Conservation (phyloP, 2,329 filamentous ascomycete species). For the Trichoderma afroharzianum region DNA sequence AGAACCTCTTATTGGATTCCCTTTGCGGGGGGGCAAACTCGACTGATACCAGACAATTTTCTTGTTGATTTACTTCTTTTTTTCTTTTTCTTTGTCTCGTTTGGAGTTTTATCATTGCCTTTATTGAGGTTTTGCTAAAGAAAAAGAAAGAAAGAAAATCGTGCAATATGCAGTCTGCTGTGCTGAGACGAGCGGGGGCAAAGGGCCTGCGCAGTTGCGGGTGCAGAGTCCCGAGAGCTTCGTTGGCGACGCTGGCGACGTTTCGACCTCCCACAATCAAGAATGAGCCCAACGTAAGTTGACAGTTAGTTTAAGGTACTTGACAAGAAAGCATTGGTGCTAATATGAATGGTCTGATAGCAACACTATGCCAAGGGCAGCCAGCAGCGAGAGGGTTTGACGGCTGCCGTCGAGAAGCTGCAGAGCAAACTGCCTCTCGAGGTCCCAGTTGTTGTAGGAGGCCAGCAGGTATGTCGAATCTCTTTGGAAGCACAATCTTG, state of each 20-base stretch:
- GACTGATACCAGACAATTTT: not conserved
- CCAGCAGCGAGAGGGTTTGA: constrained; percentile 70
- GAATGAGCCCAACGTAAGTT: constrained; percentile 92
- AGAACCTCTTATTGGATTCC: not conserved
- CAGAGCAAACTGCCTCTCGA: constrained; percentile 68
- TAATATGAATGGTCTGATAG: constrained; percentile 43
- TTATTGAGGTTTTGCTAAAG: not conserved
- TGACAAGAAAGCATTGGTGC: not conserved
- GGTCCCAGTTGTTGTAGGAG: constrained; percentile 79
- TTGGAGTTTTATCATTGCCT: not conserved
- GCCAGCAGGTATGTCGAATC: constrained; percentile 62
- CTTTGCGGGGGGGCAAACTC: not conserved
- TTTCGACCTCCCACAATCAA: constrained; percentile 84
- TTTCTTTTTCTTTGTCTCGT: not conserved
- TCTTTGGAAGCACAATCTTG: not conserved
- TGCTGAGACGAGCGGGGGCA: constrained; percentile 33
- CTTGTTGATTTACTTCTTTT: not conserved
- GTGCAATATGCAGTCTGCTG: constrained; percentile 32
- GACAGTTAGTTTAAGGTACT: no score
- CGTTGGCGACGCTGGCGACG: constrained; percentile 62
- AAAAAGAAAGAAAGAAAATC: not conserved
- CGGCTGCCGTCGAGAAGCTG: constrained; percentile 66
- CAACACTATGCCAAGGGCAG: constrained; percentile 87
- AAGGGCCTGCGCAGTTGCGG: constrained; percentile 30
- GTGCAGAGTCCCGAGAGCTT: constrained; percentile 29